A percentile compares a stretch with the other conserved stretches of the same genome.
phyloP scores from a whole-genome alignment of 192 early-diverging fungal species.

The Backusella liffmaniae region DNA sequence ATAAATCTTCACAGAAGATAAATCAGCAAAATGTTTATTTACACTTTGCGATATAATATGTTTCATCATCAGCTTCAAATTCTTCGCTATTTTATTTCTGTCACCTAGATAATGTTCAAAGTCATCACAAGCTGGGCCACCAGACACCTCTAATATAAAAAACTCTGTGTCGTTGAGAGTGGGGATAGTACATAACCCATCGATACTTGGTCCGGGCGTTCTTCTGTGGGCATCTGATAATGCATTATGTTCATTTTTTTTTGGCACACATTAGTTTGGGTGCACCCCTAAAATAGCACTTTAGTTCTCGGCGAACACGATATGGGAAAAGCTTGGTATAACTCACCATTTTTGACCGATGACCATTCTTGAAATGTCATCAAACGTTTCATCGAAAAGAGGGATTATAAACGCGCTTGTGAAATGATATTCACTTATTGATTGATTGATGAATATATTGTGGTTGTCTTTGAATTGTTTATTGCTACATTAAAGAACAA shows the following conservation, averaged over 20 bases:
- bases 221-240: conserved; percentile 11
- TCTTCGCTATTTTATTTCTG: neutral
- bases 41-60: conserved; percentile 4
- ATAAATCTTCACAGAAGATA: conserved; percentile 11
- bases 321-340: conserved; percentile 8
- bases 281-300: conserved; percentile 8
- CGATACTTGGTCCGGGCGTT: neutral
- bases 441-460: neutral
- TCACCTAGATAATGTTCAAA: neutral
- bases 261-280: conserved; percentile 10
- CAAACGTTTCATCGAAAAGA: too few species aligned
- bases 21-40: conserved; percentile 2
- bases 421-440: neutral
- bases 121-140: neutral
- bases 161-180: neutral
- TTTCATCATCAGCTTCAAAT: conserved; percentile 6
- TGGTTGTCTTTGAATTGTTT: neutral
- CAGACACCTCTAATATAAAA: neutral
- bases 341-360: conserved; percentile 7
- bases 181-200: neutral
- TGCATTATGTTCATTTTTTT: conserved; percentile 9
- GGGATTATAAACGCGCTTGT: neutral
- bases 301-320: conserved; percentile 11
- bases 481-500: neutral
- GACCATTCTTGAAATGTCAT: too few species aligned